A percentile compares a stretch with the other conserved stretches of the same genome.
These are phyloP conservation scores for Coprinopsis sp. DNA, from an alignment of 768 basidiomycete species.

Conservation along the genomic window DNA sequence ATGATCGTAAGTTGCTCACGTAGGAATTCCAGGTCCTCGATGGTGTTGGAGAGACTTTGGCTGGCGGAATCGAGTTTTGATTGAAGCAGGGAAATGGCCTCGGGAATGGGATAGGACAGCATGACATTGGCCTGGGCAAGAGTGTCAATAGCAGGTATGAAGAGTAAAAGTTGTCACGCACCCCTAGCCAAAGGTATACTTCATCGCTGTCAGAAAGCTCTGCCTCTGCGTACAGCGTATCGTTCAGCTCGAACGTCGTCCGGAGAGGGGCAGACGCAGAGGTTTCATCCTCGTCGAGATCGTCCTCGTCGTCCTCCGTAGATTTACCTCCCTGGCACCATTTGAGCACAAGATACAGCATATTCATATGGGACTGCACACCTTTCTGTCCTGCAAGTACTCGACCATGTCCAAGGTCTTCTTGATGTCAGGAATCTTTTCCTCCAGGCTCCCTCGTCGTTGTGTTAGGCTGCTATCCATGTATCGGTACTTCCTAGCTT, in stretches of 20 bases:
- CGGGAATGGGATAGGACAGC: conserved; percentile 85
- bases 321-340: conserved; percentile 56
- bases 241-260: conserved; percentile 93
- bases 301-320: conserved; percentile 45
- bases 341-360: background rate
- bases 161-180: conserved; percentile 35
- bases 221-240: conserved; percentile 92
- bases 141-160: background rate
- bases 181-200: conserved; percentile 95
- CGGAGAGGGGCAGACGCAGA: conserved; percentile 53
- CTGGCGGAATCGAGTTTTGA: conserved; percentile 75
- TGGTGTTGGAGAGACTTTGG: conserved; percentile 55
- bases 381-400: conserved; percentile 67
- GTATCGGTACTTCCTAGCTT: conserved; percentile 93
- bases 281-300: conserved; percentile 48
- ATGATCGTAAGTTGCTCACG: conserved; percentile 94
- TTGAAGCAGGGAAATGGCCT: conserved; percentile 68
- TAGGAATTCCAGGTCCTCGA: conserved; percentile 89
- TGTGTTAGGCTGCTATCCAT: conserved; percentile 89
- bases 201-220: conserved; percentile 81
- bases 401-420: conserved; percentile 91
- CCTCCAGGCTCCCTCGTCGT: conserved; percentile 73
- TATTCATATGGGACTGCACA: conserved; percentile 79
- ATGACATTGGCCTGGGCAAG: conserved; percentile 99
- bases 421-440: conserved; percentile 94